Conservation (phyloP, 176 grass and related monocot genomes). For the Rhynchospora pubera region DNA sequence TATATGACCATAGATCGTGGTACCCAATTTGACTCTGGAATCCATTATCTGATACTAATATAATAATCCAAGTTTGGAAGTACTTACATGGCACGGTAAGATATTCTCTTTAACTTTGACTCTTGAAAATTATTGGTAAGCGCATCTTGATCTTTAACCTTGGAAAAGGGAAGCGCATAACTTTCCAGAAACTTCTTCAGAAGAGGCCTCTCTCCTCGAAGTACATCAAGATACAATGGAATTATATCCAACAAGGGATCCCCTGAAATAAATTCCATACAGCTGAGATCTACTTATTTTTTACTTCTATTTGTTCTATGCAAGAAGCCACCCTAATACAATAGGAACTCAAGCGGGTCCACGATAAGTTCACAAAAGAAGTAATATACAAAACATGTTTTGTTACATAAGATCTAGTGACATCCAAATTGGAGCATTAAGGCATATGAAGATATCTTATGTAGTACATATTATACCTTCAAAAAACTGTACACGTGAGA, state of each 20-base stretch:
- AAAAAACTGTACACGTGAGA: not conserved
- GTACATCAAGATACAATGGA: slow-evolving; percentile 87
- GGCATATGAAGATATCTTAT: not conserved
- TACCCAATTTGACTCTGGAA: not conserved
- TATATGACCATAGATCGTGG: not conserved
- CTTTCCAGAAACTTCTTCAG: slow-evolving; percentile 60
- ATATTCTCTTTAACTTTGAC: slow-evolving; percentile 58
- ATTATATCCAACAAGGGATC: slow-evolving; percentile 88
- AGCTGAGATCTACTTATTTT: not conserved
- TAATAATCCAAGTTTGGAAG: not conserved
- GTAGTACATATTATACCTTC: not conserved
- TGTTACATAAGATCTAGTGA: not conserved
- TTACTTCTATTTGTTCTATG: not conserved
- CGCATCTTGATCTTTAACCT: slow-evolving; percentile 19
- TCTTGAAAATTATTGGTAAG: slow-evolving; percentile 24
- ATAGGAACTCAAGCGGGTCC: not conserved
- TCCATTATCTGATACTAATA: not conserved
- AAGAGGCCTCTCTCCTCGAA: slow-evolving; percentile 61
- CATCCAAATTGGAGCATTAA: not conserved
- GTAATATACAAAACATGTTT: not conserved
- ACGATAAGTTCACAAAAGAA: not conserved
- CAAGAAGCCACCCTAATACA: not conserved
- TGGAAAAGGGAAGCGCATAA: slow-evolving; percentile 73
- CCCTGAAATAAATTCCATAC: slow-evolving; percentile 33
- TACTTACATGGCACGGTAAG: slow-evolving; percentile 72